Base-by-base conservation (phyloP, 257 asterid species). In the Penstemon barbatus region DNA sequence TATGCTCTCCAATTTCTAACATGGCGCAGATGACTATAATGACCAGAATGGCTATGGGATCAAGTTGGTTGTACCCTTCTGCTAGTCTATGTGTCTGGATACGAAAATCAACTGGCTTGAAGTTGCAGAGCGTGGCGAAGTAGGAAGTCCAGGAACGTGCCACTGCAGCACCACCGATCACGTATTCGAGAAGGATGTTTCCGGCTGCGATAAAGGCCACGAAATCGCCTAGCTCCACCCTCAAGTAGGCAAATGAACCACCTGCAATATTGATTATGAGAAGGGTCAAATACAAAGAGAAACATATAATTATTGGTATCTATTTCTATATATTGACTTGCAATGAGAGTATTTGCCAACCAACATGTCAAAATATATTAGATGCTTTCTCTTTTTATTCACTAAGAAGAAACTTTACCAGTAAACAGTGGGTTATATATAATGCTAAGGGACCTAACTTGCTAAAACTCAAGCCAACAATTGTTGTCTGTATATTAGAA, bases 81-180 rank as follows among this genome's bases (percentile, higher is more conserved):
- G 87, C 60, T 13, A 91, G 70, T 37, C 58, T 52, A 10, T 68
- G 52, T 0, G 61, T 87, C 1, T 54, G 63, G 78, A 89, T 61
- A 6, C 96, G 96, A 52, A 91, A 81, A 0, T 75, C 67, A 0
- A 55, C 72, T 0, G 91, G 78, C 3, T 82, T 52, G 43, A 79
- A 81, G 64, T 78, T 71, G 66, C 75, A 70, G 19, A 92, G 90
- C 0, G 97, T 86, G 50, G 97, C 97, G 10, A 87, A 78, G 82
- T 92, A 92, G 63, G 97, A 89, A n/a, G 98, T 92, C 97, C 97
- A 92, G 0, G 97, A 56, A 5, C 98, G 95, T 4, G 98, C 85
- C 43, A 92, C 98, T 1, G 96, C 98, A 3, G 97, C 98, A 1
- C 92, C 86, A 49, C 89, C 82, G 36, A 92, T 82, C 0, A 82